Percentiles rank a stretch among this genome's conserved stretches.
phyloP scores from a whole-genome alignment of 2,329 filamentous ascomycete genomes.

The Sporothrix pseudoabietina region DNA sequence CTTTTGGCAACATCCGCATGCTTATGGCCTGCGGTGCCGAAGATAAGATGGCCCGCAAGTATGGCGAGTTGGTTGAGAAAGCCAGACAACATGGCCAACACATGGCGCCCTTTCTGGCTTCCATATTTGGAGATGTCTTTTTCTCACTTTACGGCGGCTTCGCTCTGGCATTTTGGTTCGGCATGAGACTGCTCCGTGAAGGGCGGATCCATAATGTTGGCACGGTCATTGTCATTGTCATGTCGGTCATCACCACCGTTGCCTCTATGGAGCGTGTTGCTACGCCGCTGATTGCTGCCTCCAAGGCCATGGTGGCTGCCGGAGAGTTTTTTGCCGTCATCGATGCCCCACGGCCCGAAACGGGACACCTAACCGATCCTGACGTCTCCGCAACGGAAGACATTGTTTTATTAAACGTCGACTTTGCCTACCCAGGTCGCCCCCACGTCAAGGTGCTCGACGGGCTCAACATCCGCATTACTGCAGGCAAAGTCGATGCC shows the following conservation, averaged over 20 bases:
- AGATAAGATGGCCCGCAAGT: conserved; percentile 54
- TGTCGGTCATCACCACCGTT: conserved; percentile 61
- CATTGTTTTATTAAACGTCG: conserved; percentile 64
- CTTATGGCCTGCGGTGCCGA: conserved; percentile 65
- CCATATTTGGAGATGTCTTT: conserved; percentile 59
- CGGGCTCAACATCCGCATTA: conserved; percentile 59
- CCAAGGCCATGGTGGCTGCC: conserved; percentile 60
- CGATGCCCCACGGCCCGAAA: conserved; percentile 48
- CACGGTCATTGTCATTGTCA: conserved; percentile 58
- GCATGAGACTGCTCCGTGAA: conserved; percentile 54
- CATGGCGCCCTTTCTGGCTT: conserved; percentile 54
- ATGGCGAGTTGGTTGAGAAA: conserved; percentile 58
- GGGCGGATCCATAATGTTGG: conserved; percentile 53
- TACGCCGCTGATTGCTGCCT: conserved; percentile 59
- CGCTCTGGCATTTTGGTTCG: conserved; percentile 65
- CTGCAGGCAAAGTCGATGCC: conserved; percentile 68
- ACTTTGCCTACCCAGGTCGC: conserved; percentile 72
- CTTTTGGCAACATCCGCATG: conserved; percentile 62
- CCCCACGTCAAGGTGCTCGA: conserved; percentile 66
- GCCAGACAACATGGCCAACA: conserved; percentile 53
- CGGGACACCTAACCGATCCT: conserved; percentile 49
- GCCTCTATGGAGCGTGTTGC: conserved; percentile 60
- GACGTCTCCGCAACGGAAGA: conserved; percentile 55
- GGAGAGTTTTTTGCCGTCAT: conserved; percentile 61
- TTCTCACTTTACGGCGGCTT: conserved; percentile 58